Base-by-base conservation (phyloP, 108 stramenopile species). In the Ochromonas danica region DNA sequence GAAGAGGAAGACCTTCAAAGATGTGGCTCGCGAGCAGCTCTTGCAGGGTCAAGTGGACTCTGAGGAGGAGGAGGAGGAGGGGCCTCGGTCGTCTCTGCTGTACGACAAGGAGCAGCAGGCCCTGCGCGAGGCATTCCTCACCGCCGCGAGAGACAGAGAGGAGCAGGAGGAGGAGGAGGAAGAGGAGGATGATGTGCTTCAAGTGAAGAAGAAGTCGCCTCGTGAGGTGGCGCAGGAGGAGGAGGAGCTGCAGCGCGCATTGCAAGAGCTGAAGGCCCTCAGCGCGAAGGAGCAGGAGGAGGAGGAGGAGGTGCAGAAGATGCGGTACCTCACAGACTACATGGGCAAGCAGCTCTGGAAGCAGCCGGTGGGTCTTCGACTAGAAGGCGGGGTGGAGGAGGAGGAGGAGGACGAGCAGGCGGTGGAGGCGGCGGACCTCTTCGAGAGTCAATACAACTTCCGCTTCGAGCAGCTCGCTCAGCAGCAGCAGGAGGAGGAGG, bases 401-500 rank as follows among this genome's bases (percentile, higher is more conserved):
- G 92, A 93, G 60, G 90, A 90, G 62, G 95, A 96, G 42, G 90
- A 90, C 61, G 86, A 92, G 40, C 90, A 93, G 61, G 92, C 91
- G 61, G 71, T 97, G 40, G 96, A 98, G 35, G 80, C 82, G n/a
- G 91, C 90, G 61, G 99, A 99, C 79, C 93, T 88, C 28, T 99
- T 94, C 85, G 99, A 99, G 89, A 89, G 91, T 74, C 91, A 95
- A 80, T 98, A 96, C 91, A 99, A 99, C 80, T 98, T 99, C 81
- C 92, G 99, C 30, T 98, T 97, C 84, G 99, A 99, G 86, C 94
- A 99, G 88, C 40, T 75, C 3, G n/a, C n/a, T n/a, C n/a, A n/a
- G n/a, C n/a, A n/a, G n/a, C n/a, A n/a, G n/a, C 72, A 75, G 40
- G 72, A 27, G 40, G 72, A 45, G 31, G 31, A 42, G 17, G 40